phyloP scores from a whole-genome alignment of 2,329 filamentous ascomycete species.

The Rasamsonia emersonii region DNA sequence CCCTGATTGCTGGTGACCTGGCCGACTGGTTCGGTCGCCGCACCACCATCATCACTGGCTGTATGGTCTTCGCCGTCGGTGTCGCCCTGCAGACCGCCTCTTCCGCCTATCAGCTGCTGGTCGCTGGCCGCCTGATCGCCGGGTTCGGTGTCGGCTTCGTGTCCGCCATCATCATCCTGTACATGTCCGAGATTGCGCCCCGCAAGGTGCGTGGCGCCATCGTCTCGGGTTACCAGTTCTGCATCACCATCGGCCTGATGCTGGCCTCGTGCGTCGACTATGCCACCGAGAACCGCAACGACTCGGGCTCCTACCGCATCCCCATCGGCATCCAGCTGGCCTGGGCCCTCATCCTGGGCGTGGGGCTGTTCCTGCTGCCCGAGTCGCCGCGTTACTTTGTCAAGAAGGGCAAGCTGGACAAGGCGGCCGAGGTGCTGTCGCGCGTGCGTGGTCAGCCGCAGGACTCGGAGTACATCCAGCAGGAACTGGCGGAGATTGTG shows the following conservation, averaged over 20 bases:
- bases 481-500: constrained; percentile 75
- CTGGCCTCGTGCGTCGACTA: constrained; percentile 69
- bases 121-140: constrained; percentile 65
- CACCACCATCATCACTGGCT: constrained; percentile 63
- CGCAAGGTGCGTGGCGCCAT: constrained; percentile 69
- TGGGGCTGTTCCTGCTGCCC: constrained; percentile 66
- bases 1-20: constrained; percentile 67
- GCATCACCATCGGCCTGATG: constrained; percentile 69
- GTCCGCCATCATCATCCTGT: constrained; percentile 70
- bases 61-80: constrained; percentile 61
- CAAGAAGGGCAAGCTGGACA: constrained; percentile 62
- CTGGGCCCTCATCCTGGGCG: constrained; percentile 67
- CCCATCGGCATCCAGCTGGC: constrained; percentile 71
- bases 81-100: constrained; percentile 57
- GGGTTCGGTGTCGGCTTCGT: constrained; percentile 75
- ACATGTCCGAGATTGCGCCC: constrained; percentile 75
- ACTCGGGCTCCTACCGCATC: constrained; percentile 67
- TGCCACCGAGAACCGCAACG: constrained; percentile 52
- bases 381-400: constrained; percentile 83
- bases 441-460: constrained; percentile 65
- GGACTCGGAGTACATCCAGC: constrained; percentile 66
- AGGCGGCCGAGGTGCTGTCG: constrained; percentile 54
- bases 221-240: constrained; percentile 78
- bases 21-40: constrained; percentile 60
- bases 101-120: constrained; percentile 51